These are phyloP conservation scores for Nymphaea colorata DNA, from an alignment of 164 flowering plant species.

Conservation along the genomic window DNA sequence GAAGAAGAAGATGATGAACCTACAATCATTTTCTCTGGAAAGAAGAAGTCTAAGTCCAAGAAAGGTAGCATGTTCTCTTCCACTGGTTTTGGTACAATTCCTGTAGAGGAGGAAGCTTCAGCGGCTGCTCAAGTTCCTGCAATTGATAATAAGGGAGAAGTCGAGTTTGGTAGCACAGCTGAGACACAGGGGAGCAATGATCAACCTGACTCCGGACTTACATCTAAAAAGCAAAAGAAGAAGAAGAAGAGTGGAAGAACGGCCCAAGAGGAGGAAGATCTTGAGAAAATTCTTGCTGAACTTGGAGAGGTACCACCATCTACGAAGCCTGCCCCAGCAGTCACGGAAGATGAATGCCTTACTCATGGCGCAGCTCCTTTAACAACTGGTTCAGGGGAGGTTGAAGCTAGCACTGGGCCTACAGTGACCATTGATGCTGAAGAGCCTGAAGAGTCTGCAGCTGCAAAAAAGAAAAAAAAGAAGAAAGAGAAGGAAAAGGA, in stretches of 20 bases:
- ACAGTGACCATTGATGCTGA: constrained; percentile 25
- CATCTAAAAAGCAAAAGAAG: constrained; percentile 66
- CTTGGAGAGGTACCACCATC: constrained; percentile 55
- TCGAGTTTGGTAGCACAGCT: constrained; percentile 1
- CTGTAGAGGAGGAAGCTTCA: constrained; percentile 10
- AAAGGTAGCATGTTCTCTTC: constrained; percentile 20
- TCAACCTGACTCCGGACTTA: background rate
- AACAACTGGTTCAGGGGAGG: background rate
- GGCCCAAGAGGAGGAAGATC: constrained; percentile 90
- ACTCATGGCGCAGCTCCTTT: background rate
- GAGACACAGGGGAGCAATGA: background rate
- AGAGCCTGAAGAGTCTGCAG: constrained; percentile 61
- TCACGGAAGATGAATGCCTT: constrained; percentile 1
- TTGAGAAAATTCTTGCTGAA: constrained; percentile 88
- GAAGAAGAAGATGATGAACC: constrained; percentile 27
- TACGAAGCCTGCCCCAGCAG: constrained; percentile 18
- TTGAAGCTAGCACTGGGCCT: background rate
- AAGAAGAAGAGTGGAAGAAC: constrained; percentile 84
- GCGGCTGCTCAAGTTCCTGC: background rate
- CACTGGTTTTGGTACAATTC: constrained; percentile 14
- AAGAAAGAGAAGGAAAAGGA: constrained; percentile 81
- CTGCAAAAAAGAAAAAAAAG: constrained; percentile 90
- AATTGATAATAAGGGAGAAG: constrained; percentile 4
- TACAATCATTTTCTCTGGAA: constrained; percentile 25
- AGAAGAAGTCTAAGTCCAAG: constrained; percentile 32